These are phyloP conservation scores for Iris pallida DNA, from an alignment of 116 monocot species.

Conservation along the genomic window DNA sequence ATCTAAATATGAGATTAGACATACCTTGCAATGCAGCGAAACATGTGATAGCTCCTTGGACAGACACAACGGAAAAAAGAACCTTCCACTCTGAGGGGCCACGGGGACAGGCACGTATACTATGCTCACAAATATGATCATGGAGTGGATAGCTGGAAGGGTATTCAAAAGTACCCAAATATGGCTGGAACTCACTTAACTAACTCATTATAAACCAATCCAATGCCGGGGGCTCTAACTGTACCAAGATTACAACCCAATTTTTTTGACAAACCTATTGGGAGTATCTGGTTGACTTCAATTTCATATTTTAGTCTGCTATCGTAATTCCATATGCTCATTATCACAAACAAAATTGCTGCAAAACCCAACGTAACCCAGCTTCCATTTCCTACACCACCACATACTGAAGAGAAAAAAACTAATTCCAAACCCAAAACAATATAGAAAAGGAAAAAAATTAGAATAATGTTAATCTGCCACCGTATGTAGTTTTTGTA, in stretches of 20 bases:
- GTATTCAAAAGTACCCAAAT: constrained; percentile 80
- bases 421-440: constrained; percentile 70
- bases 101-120: constrained; percentile 87
- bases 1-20: neutral
- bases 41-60: constrained; percentile 79
- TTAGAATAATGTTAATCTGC: constrained; percentile 67
- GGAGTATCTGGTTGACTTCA: constrained; percentile 79
- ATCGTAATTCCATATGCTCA: constrained; percentile 92
- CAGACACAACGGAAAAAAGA: constrained; percentile 87
- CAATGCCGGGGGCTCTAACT: constrained; percentile 87
- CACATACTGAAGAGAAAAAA: constrained; percentile 78
- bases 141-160: constrained; percentile 86
- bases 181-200: constrained; percentile 81
- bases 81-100: constrained; percentile 78
- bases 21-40: constrained; percentile 92
- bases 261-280: constrained; percentile 69
- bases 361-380: constrained; percentile 78
- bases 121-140: constrained; percentile 89
- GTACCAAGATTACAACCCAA: constrained; percentile 85
- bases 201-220: constrained; percentile 81
- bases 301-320: constrained; percentile 87
- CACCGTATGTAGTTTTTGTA: no score
- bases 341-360: constrained; percentile 58
- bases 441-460: constrained; percentile 42
- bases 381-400: constrained; percentile 65